Evolutionary conservation across 1,139 yeast species (phyloP), one percentile per base, ranked within the genome.

Genomic region (Scheffersomyces cryptocercus): DNA sequence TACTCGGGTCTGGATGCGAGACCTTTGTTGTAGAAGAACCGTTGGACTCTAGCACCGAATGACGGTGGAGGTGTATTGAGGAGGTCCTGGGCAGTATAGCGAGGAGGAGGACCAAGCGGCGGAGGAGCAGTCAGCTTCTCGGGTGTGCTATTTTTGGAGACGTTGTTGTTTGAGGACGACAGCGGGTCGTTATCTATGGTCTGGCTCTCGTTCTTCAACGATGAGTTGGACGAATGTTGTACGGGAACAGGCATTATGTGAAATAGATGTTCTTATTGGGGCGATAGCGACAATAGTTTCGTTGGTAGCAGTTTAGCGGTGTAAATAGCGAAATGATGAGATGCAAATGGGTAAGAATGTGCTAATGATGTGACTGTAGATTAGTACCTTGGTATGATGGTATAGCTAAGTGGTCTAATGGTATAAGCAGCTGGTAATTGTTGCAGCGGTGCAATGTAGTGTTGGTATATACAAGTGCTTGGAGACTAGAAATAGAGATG

Each of bases 1-100:
- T 64, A 73, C 7, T 44, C 43, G 2, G 79, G 79, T 50, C 72
- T 58, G 28, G 52, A 49, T 5, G 61, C 65, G 44, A 70, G 40
- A 4, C 74, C 77, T 38, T 60, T 58, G 16, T 53, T 44, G 49
- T 59, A 73, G 40, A 70, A 58, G 47, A 52, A 67, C 33, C 55
- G 46, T 31, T 67, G 64, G 15, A 69, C 32, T 42, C 55, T 54
- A 39, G 53, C 67, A 47, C 57, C 58, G 46, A 70, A 59, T 26
- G 62, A 52, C 4, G 77, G 77, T 3, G 78, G 67, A 16, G 40
- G 48, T 7, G 73, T 56, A 7, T 42, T 48, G 15, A 57, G 36
- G 36, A 68, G 56, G 45, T 68, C 73, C 36, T 41, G 45, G 10
- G 43, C 47, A 20, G 51, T 36, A 40, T 45, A 39, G 8, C 26